phyloP scores from a whole-genome alignment of 139 green algal species.

The Coelastrella sp. region DNA sequence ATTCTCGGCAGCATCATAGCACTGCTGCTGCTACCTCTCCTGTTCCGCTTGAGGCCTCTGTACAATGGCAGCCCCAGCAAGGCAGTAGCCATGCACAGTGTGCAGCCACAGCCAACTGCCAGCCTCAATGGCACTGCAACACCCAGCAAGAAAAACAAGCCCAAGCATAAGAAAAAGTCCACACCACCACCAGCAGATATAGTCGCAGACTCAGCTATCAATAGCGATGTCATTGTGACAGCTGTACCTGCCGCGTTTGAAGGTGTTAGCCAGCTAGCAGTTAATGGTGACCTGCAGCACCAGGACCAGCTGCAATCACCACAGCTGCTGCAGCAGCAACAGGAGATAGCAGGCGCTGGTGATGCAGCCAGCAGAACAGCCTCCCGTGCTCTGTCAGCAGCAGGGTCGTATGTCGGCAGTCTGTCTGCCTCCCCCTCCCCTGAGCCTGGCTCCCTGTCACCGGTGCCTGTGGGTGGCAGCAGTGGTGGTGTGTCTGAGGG shows the following conservation, averaged over 20 bases:
- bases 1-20: slow-evolving; percentile 15
- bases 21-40: slow-evolving; percentile 10
- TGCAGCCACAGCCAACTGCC: not conserved
- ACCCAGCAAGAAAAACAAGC: slow-evolving; percentile 20
- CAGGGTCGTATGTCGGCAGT: not conserved
- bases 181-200: not conserved
- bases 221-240: not conserved
- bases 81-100: not conserved
- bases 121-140: not conserved
- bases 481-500: slow-evolving; percentile 1
- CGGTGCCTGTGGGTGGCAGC: not conserved
- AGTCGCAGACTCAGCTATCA: not conserved
- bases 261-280: too few species aligned
- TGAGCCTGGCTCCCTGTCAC: not conserved
- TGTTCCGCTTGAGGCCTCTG: slow-evolving; percentile 6
- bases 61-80: slow-evolving; percentile 30
- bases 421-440: not conserved
- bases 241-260: too few species aligned
- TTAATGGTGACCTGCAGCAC: not conserved
- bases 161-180: slow-evolving; percentile 13
- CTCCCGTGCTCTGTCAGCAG: not conserved
- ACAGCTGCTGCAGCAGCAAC: not conserved
- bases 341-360: too few species aligned
- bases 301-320: not conserved
- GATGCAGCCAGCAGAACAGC: not conserved